Base-by-base conservation (phyloP, 148 eudicot species). In the Silene latifolia region DNA sequence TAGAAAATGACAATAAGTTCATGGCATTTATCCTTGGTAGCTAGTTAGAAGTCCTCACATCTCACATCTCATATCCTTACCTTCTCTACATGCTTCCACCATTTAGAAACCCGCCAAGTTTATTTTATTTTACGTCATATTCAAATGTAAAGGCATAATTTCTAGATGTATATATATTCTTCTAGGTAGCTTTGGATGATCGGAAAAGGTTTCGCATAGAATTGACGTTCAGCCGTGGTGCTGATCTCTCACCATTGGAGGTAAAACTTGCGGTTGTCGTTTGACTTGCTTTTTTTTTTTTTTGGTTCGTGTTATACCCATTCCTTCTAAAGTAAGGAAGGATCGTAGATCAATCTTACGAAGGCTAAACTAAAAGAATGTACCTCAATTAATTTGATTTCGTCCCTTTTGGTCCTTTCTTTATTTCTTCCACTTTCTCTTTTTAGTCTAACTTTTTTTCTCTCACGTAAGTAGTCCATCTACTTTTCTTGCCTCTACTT, bases 181-280 rank as follows among this genome's bases (percentile, higher is more conserved):
- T 81, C 79, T 86, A 94, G 98, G 88, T 92, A 65, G 79, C 92
- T 77, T 79, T 92, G 62, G 97, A 92, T 79, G 98, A 95, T 71
- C 93, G 91, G 51, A 88, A 88, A 83, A 80, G 96, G 69, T 95
- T 85, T 60, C 96, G 98, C 77, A 79, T 92, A 13, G 98, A 95
- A 81, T 73, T 95, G 91, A 95, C 98, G 75, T 95, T 95, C 82
- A 95, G 98, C 81, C 92, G 98, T 19, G 98, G 98, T 74, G 98
- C 98, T 73, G 98, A 95, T 84, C 90, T 92, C 77, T 95, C 97
- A 24, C 97, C 97, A 20, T 73, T 95, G 83, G 93, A 95, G 97
- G 98, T 95, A 85, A 84, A 47, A 35, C 10, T 19, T 29, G 1
- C 11, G 8, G 56, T 42, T 10, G 27, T 8, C 29, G 44, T 27